phyloP scores from a whole-genome alignment of 2,329 filamentous ascomycete genomes.

The Colletotrichum echinochloae region DNA sequence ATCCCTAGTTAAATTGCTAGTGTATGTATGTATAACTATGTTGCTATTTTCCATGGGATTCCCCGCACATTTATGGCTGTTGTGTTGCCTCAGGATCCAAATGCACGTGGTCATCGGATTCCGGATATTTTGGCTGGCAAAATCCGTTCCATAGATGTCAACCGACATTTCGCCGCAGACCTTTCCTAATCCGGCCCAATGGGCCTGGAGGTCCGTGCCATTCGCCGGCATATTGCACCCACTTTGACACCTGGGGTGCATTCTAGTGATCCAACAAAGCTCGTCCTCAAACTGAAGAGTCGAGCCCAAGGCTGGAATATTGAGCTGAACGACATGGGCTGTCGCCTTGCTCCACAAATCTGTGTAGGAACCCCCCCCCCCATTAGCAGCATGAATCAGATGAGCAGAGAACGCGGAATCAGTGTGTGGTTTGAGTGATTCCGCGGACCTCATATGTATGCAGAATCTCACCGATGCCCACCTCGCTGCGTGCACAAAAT shows the following conservation, averaged over 20 bases:
- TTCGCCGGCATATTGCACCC: too few relatives aligned
- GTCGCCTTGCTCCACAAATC: not conserved
- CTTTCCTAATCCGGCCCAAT: too few relatives aligned
- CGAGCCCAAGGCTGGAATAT: not conserved
- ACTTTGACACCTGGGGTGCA: not conserved
- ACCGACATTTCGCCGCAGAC: too few relatives aligned
- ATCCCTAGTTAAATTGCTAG: too few relatives aligned
- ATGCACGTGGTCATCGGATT: too few relatives aligned
- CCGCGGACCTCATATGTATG: not conserved
- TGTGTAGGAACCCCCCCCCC: not conserved
- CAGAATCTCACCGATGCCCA: not conserved
- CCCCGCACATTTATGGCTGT: too few relatives aligned
- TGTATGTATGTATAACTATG: too few relatives aligned
- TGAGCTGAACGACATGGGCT: not conserved
- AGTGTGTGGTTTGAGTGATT: not conserved
- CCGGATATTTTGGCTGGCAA: too few relatives aligned
- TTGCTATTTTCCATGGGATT: too few relatives aligned
- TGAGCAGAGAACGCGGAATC: not conserved
- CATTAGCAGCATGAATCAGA: conserved; percentile 10
- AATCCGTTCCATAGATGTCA: too few relatives aligned
- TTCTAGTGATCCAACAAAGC: not conserved
- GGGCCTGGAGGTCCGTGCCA: too few relatives aligned
- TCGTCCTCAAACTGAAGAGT: not conserved
- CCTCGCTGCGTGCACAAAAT: not conserved
- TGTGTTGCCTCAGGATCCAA: too few relatives aligned